phyloP scores from a whole-genome alignment of 257 asterid species.

The Jacaranda copaia region DNA sequence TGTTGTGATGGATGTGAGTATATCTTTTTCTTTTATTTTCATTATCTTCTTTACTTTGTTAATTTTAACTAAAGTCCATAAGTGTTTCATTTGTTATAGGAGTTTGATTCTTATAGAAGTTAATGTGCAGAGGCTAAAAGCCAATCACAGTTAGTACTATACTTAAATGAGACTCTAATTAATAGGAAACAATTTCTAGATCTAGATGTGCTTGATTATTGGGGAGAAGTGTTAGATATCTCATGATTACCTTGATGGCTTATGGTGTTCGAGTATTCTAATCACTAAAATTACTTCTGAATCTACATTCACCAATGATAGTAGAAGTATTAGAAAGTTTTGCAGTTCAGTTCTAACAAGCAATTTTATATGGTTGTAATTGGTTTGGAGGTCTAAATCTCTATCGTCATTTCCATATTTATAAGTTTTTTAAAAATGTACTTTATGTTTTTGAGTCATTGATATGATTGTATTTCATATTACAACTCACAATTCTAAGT shows the following conservation, averaged over 20 bases:
- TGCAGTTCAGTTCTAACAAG: background rate
- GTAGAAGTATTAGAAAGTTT: background rate
- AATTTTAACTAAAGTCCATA: too few relatives aligned
- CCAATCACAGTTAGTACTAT: too few relatives aligned
- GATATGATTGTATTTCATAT: background rate
- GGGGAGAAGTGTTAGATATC: background rate
- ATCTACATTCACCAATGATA: background rate
- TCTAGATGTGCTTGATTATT: too few relatives aligned
- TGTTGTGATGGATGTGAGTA: too few relatives aligned
- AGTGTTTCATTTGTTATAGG: too few relatives aligned
- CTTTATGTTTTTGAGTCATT: background rate
- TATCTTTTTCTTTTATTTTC: too few relatives aligned
- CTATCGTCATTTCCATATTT: background rate
- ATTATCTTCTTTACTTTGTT: too few relatives aligned
- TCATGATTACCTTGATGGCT: background rate
- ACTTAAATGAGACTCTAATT: too few relatives aligned
- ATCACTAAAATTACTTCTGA: background rate
- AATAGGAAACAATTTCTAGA: too few relatives aligned
- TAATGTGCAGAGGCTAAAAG: background rate
- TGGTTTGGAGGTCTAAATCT: background rate
- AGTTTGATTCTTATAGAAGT: too few relatives aligned
- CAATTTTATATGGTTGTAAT: background rate
- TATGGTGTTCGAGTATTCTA: background rate
- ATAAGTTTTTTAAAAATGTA: background rate
- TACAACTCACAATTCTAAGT: background rate